Percentiles rank a stretch among this genome's conserved stretches.
Evolutionary conservation across 2,329 filamentous ascomycete species (phyloP).

Genomic region (Capronia americana): DNA sequence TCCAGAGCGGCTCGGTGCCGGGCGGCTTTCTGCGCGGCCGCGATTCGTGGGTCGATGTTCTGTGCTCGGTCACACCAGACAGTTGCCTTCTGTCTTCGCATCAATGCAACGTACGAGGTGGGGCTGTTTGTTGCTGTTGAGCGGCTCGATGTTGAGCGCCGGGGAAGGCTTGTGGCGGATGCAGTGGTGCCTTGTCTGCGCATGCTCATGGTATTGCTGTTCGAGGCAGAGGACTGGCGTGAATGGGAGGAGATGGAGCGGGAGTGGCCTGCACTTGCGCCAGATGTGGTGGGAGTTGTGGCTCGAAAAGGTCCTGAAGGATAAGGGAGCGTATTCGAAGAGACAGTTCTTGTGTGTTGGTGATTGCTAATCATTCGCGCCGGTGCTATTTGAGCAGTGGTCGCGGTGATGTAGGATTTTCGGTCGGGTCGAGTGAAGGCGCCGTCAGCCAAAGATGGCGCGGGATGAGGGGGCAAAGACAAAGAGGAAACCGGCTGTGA

Average conservation of each 20-base stretch:
- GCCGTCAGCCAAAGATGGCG: conserved; percentile 27
- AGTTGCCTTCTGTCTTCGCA: conserved; percentile 95
- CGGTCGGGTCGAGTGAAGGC: conserved; percentile 33
- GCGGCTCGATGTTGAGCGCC: conserved; percentile 40
- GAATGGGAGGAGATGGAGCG: conserved; percentile 33
- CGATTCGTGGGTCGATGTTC: conserved; percentile 82
- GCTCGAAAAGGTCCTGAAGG: conserved; percentile 18
- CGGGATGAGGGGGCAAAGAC: conserved; percentile 28
- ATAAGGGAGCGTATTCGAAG: conserved; percentile 30
- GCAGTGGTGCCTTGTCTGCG: conserved; percentile 38
- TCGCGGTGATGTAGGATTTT: conserved; percentile 26
- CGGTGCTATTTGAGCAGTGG: conserved; percentile 27
- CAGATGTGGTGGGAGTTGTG: conserved; percentile 18
- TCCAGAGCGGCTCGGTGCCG: conserved; percentile 86
- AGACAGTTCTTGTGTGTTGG: conserved; percentile 35
- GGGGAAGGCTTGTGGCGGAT: conserved; percentile 36
- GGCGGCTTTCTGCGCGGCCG: conserved; percentile 82
- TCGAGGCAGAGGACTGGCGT: conserved; percentile 34
- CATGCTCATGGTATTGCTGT: conserved; percentile 37
- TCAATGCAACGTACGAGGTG: conserved; percentile 80
- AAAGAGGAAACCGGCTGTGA: conserved; percentile 20
- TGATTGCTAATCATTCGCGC: conserved; percentile 32
- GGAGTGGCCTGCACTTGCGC: conserved; percentile 19
- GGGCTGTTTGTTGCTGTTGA: conserved; percentile 39
- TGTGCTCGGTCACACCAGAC: conserved; percentile 98